These are phyloP conservation scores for Colletotrichum sp. DNA, from an alignment of 2,329 filamentous ascomycete genomes.

Conservation along the genomic window DNA sequence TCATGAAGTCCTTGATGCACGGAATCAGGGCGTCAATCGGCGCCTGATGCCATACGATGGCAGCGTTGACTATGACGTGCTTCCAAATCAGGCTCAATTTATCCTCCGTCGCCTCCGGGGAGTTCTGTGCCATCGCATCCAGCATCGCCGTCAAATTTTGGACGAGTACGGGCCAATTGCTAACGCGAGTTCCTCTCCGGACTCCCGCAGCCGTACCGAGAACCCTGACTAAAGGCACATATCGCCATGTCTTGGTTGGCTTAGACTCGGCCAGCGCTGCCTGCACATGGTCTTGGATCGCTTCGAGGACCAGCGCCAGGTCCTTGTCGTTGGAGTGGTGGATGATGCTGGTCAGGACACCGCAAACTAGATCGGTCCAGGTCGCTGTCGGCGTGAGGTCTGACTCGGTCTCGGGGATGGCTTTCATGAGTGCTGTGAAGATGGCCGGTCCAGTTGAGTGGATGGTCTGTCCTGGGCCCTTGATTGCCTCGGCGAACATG, in stretches of 20 bases:
- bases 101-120: conserved; percentile 36
- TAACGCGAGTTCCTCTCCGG: conserved; percentile 78
- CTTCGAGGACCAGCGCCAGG: conserved; percentile 70
- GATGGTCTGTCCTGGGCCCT: conserved; percentile 62
- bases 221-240: conserved; percentile 58
- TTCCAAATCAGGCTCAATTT: conserved; percentile 57
- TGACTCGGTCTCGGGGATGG: conserved; percentile 55
- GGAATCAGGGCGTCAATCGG: conserved; percentile 81
- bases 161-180: conserved; percentile 72
- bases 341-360: conserved; percentile 79
- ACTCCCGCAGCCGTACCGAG: conserved; percentile 76
- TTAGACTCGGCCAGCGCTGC: conserved; percentile 41
- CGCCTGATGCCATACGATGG: conserved; percentile 75
- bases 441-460: conserved; percentile 64
- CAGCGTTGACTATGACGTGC: conserved; percentile 58
- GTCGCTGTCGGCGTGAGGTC: conserved; percentile 47
- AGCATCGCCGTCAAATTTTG: conserved; percentile 59
- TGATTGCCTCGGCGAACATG: conserved; percentile 84
- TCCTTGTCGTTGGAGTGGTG: conserved; percentile 80
- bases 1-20: conserved; percentile 67
- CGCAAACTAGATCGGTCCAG: conserved; percentile 72
- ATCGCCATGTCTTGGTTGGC: conserved; percentile 36
- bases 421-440: conserved; percentile 54
- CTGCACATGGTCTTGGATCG: conserved; percentile 58
- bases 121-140: conserved; percentile 45